Base-by-base conservation (phyloP, 2,329 filamentous ascomycete species). In the Aspergillus quadrilineatus region DNA sequence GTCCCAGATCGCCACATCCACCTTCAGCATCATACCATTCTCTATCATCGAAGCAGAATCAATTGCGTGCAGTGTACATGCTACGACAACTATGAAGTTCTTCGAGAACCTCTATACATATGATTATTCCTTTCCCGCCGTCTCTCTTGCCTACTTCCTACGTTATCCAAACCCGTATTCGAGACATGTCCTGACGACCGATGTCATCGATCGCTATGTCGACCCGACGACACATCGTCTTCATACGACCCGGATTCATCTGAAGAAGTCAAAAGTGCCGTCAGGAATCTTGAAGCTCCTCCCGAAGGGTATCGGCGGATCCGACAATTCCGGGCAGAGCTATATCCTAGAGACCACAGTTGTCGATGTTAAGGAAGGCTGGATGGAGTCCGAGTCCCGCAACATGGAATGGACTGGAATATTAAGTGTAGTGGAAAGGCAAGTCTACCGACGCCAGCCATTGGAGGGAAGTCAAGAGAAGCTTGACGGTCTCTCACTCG, bases 331-430 rank as follows among this genome's bases (percentile, higher is more conserved):
- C 50, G 83, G 82, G 34, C 83, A 87, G 69, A 81, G 79, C 62
- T 86, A 83, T 65, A 86, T 87, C 56, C 77, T 88, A 3, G 85
- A 88, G 67, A 84, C 78, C 59, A 85, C 81, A 55, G 75, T 84
- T 7, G 81, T 88, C 14, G 84, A 87, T 66, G 75, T 83, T 50
- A 81, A 78, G 57, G 81, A 86, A 63, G 85, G 85, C 55, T 85
- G 82, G 82, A 87, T 88, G 85, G 77, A 83, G 67, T 86, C 84
- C 0, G 84, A 87, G 64, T 84, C 80, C 12, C 77, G 80, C 56
- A 88, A 88, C 59, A 78, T 88, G 65, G 85, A 88, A 64, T 87
- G 83, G 83, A 86, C 84, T 0, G 84, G 85, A 34, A 83, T 88
- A 17, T 69, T 88, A 34, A 84, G 80, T 49, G 85, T 88, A 1